phyloP scores from a whole-genome alignment of 140 eudicot genomes.

The Cichorium intybus region DNA sequence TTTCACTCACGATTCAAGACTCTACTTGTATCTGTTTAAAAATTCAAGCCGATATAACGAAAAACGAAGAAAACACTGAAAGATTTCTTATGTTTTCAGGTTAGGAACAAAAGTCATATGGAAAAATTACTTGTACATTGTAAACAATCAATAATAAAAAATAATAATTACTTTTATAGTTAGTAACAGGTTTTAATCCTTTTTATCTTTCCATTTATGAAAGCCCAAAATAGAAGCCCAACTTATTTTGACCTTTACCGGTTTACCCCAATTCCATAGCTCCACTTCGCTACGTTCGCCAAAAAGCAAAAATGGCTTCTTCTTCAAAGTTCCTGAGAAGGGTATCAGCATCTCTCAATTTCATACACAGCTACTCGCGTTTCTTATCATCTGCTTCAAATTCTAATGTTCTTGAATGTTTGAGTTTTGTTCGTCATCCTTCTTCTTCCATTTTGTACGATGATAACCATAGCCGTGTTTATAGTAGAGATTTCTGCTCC shows the following conservation, averaged over 20 bases:
- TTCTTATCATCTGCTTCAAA: slow-evolving; percentile 7
- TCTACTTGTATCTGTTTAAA: too few species aligned
- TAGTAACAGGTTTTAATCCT: too few species aligned
- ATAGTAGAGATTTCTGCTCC: slow-evolving; percentile 34
- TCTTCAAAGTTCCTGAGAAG: slow-evolving; percentile 32
- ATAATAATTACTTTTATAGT: too few species aligned
- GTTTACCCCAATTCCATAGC: neutral
- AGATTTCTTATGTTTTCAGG: too few species aligned
- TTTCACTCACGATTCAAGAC: too few species aligned
- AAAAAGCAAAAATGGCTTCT: slow-evolving; percentile 34
- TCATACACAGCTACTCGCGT: slow-evolving; percentile 17
- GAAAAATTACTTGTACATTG: too few species aligned
- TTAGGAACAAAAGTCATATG: too few species aligned
- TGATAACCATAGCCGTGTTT: neutral
- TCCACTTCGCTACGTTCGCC: neutral
- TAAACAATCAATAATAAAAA: too few species aligned
- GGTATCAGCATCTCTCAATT: slow-evolving; percentile 27
- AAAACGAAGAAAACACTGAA: too few species aligned
- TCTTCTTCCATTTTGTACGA: slow-evolving; percentile 5
- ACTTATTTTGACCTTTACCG: neutral
- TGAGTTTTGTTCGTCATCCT: neutral
- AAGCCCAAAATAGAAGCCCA: slow-evolving; percentile 7
- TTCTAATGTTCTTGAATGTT: slow-evolving; percentile 21
- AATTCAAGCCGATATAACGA: too few species aligned
- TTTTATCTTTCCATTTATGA: too few species aligned